These are phyloP conservation scores for Aspergillus diversus DNA, from an alignment of 495 filamentous ascomycete species.

Conservation along the genomic window DNA sequence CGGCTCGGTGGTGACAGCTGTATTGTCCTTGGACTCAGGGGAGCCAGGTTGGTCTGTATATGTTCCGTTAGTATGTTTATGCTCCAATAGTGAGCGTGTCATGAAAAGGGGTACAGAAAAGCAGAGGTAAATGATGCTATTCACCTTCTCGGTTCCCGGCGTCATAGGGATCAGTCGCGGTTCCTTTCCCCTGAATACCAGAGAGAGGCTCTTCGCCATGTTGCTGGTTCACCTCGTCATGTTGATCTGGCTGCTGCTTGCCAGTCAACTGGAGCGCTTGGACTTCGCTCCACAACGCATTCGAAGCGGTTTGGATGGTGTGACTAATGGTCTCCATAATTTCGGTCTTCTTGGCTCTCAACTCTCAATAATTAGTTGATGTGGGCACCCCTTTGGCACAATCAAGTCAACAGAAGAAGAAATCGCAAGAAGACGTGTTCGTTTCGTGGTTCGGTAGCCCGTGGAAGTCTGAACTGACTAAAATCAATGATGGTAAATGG, in stretches of 20 bases:
- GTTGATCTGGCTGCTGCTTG: slow-evolving; percentile 20
- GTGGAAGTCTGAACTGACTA: too few relatives aligned
- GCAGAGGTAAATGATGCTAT: not conserved
- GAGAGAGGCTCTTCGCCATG: slow-evolving; percentile 47
- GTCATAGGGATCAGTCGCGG: slow-evolving; percentile 46
- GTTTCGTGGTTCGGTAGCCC: not conserved
- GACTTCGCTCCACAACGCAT: slow-evolving; percentile 39
- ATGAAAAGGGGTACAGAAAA: not conserved
- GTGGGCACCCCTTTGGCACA: too few relatives aligned
- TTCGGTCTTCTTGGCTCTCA: not conserved
- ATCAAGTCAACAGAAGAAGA: too few relatives aligned
- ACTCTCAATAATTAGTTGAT: too few relatives aligned
- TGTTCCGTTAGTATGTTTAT: not conserved
- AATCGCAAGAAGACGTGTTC: too few relatives aligned
- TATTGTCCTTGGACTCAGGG: slow-evolving; percentile 28
- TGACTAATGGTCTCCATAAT: slow-evolving; percentile 46
- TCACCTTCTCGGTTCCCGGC: slow-evolving; percentile 46
- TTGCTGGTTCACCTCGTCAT: slow-evolving; percentile 33
- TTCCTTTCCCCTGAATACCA: slow-evolving; percentile 45
- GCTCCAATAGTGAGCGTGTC: not conserved
- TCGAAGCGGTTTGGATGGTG: slow-evolving; percentile 39
- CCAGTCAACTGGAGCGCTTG: slow-evolving; percentile 13
- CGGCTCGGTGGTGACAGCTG: slow-evolving; percentile 25
- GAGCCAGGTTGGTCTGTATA: slow-evolving; percentile 41
- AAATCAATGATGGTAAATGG: not conserved